Evolutionary conservation across 1,284 basidiomycete species (phyloP), one percentile per base, ranked within the genome.

Genomic region (Papiliotrema fonsecae): DNA sequence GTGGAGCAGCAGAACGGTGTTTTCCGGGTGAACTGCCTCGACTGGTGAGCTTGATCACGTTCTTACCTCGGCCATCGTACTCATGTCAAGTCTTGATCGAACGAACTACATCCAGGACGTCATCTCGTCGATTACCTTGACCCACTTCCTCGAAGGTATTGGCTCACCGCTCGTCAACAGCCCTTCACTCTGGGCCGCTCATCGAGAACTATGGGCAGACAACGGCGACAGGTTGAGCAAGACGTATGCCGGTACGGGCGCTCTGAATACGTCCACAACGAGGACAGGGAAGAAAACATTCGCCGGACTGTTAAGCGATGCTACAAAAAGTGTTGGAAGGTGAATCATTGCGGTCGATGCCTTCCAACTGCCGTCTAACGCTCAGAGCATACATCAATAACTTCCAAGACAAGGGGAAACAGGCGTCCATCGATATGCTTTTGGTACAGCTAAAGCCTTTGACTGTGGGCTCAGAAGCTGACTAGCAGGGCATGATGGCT

Each of bases 101-200:
- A 99, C 96, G n/a, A 99, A 99, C 69, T 96, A 96, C 57, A 83
- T 97, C 1, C 87, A 97, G 73, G 93, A 97, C 62, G 88, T 94
- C 53, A 76, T 96, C 35, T 92, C 89, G 1, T 81, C 84, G 4
- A 80, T 80, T 27, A 81, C 83, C 0, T 76, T 94, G 11, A 84
- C 88, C 57, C 50, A 62, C 22, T 77, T 75, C 53, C 62, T 77
- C 6, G 46, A 51, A 1, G 63, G 66, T 4, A 56, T 70, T 26
- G 55, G 59, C 14, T 69, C 58, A 9, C 55, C 58, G 10, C 45
- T 68, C 9, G 49, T 59, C 37, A 52, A 49, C 48, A 58, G 54
- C 27, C 55, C 63, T 13, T 75, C 81, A 6, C 75, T 98, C 5
- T 97, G 92, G 88, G 78, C 81, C 0, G 79, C 87, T 38, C 93